Conservation (phyloP, 805 yeast species). For the Debaryomyces hansenii region DNA sequence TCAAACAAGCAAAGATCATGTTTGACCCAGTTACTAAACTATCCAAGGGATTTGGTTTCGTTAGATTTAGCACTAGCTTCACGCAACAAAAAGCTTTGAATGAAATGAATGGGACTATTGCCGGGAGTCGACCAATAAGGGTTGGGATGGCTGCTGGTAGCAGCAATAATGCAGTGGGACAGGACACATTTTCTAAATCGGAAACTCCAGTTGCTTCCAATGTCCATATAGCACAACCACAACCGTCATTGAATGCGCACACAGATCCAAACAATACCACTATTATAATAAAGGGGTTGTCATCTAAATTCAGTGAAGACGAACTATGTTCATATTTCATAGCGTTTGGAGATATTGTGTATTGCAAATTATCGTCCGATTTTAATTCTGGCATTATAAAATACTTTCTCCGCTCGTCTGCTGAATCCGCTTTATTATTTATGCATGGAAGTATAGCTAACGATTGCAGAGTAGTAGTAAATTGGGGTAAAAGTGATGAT, state of each 20-base stretch:
- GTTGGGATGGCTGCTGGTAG: constrained; percentile 52
- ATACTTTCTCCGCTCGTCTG: constrained; percentile 30
- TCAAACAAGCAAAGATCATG: constrained; percentile 77
- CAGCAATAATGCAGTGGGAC: constrained; percentile 5
- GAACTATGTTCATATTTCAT: constrained; percentile 62
- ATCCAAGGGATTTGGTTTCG: constrained; percentile 87
- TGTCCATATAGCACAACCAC: constrained; percentile 38
- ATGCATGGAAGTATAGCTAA: constrained; percentile 30
- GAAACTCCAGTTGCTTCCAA: constrained; percentile 14
- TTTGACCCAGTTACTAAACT: constrained; percentile 66
- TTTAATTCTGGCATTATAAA: constrained; percentile 22
- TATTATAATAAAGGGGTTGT: constrained; percentile 66
- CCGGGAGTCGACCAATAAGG: constrained; percentile 75
- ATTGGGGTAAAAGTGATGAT: constrained; percentile 31
- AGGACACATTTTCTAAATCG: constrained; percentile 6
- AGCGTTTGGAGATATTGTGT: constrained; percentile 57
- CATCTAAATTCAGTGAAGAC: constrained; percentile 55
- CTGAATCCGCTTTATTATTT: constrained; percentile 37
- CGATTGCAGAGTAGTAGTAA: constrained; percentile 26
- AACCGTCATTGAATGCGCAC: constrained; percentile 58
- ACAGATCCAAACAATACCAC: constrained; percentile 85
- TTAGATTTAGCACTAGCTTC: constrained; percentile 63
- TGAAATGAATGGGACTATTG: constrained; percentile 78
- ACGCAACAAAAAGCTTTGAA: constrained; percentile 71
- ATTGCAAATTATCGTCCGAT: constrained; percentile 20